Base-by-base conservation (phyloP, 306 rosid species). In the Phaseolus lunatus region DNA sequence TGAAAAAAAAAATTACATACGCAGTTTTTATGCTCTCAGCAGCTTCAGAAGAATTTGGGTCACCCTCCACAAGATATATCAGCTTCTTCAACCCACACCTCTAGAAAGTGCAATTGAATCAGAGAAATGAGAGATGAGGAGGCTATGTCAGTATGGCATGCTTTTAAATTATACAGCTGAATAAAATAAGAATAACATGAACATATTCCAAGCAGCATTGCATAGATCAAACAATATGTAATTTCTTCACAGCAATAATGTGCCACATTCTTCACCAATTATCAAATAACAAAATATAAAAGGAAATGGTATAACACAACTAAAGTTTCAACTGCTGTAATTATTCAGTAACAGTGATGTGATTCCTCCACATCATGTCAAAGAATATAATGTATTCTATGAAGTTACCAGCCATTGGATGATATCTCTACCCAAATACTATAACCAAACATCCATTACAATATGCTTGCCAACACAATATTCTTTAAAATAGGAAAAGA, bases 31-130 rank as follows among this genome's bases (percentile, higher is more conserved):
- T 87, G 88, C 97, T 92, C 77, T 94, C 98, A 8, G 97, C 90
- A 49, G 93, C 97, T 88, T 94, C 97, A 35, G 95, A 90, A 79
- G 93, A 70, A 89, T 94, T 92, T 76, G 96, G 95, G 75, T 94
- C 98, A 70, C 98, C 98, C 86, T 95, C 97, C 80, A 95, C 97
- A 8, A 95, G 91, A 90, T 95, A 95, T 83, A 95, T 90, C 88
- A 92, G 84, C 85, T 88, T 95, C 84, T 87, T 91, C 63, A 95
- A 85, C 66, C 98, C 98, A 78, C 96, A 95, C 84, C 98, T 90
- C 98, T 92, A 53, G 53, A 81, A 81, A 80, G 58, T 29, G 72
- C 82, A 86, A 79, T 39, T 76, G 19, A 66, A 83, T 54, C 64
- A n/a, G 9, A 50, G 35, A 62, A 61, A 61, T 26, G 13, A 63